These are phyloP conservation scores for Scedosporium apiospermum DNA, from an alignment of 2,329 filamentous ascomycete genomes.

Conservation along the genomic window DNA sequence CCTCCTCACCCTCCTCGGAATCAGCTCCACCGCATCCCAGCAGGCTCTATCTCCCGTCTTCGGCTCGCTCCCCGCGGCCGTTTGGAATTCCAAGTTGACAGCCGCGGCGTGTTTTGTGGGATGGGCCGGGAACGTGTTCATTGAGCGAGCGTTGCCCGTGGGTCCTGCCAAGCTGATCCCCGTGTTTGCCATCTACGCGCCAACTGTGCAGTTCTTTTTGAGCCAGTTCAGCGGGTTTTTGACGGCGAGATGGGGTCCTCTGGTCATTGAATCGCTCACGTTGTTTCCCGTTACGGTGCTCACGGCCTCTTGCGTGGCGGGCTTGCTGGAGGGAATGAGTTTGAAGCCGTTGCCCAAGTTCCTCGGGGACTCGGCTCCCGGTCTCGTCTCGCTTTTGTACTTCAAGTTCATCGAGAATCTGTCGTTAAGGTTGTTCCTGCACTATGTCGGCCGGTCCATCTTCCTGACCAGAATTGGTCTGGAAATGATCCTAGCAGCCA, in stretches of 20 bases:
- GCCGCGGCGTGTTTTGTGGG: constrained; percentile 60
- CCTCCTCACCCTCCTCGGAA: constrained; percentile 42
- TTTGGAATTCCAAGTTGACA: constrained; percentile 61
- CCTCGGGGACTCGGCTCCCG: constrained; percentile 53
- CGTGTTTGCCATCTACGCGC: constrained; percentile 65
- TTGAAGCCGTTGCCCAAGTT: constrained; percentile 45
- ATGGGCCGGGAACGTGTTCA: constrained; percentile 56
- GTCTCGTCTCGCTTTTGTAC: constrained; percentile 55
- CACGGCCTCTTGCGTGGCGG: constrained; percentile 54
- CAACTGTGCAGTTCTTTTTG: constrained; percentile 62
- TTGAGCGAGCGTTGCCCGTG: constrained; percentile 39
- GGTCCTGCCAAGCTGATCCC: constrained; percentile 50
- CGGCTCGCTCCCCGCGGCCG: constrained; percentile 67
- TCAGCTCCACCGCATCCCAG: constrained; percentile 62
- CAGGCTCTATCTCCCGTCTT: constrained; percentile 78
- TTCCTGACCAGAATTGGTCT: constrained; percentile 63
- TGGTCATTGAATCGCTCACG: constrained; percentile 64
- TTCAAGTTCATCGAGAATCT: constrained; percentile 44
- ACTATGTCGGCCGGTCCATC: constrained; percentile 50
- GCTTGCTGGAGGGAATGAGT: constrained; percentile 53
- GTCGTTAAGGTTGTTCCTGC: constrained; percentile 29
- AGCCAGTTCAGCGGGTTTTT: constrained; percentile 56
- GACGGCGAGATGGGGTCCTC: constrained; percentile 62
- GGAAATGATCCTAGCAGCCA: constrained; percentile 54
- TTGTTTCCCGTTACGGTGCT: constrained; percentile 60